Base-by-base conservation (phyloP, 1,284 basidiomycete species). In the Papiliotrema laurentii region DNA sequence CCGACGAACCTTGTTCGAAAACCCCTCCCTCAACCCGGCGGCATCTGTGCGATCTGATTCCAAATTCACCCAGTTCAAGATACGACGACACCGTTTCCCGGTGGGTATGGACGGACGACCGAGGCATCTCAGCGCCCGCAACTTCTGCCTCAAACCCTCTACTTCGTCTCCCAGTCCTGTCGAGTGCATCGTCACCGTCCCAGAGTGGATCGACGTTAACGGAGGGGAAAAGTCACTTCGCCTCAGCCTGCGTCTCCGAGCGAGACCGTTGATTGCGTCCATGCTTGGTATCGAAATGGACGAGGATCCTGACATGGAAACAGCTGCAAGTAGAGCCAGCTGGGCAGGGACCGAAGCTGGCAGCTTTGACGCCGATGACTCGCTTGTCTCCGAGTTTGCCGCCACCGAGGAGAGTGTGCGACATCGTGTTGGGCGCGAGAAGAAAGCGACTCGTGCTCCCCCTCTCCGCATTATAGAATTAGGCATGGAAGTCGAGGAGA, bases 401-500 rank as follows among this genome's bases (percentile, higher is more conserved):
- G n/a, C n/a, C n/a, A n/a, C n/a, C n/a, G n/a, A n/a, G n/a, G n/a
- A n/a, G n/a, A n/a, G n/a, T n/a, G n/a, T n/a, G n/a, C n/a, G n/a
- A n/a, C n/a, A n/a, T n/a, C n/a, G n/a, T n/a, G n/a, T n/a, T n/a
- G n/a, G n/a, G n/a, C n/a, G n/a, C n/a, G n/a, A n/a, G n/a, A n/a
- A n/a, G n/a, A n/a, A n/a, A n/a, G n/a, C n/a, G n/a, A n/a, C n/a
- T n/a, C n/a, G n/a, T n/a, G n/a, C n/a, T n/a, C n/a, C n/a, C n/a
- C n/a, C n/a, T n/a, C n/a, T n/a, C n/a, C n/a, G n/a, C 9, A n/a
- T 48, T 36, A 42, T 19, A 1, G 68, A 71, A 48, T 51, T 74
- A 1, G 68, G 68, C 2, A 71, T 72, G 69, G 66, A 69, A 26
- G 62, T 74, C 13, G 69, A 72, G 39, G 71, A 74, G 47, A 47